These are phyloP conservation scores for Metarhizium guizhouense DNA, from an alignment of 2,329 filamentous ascomycete species.

Conservation along the genomic window DNA sequence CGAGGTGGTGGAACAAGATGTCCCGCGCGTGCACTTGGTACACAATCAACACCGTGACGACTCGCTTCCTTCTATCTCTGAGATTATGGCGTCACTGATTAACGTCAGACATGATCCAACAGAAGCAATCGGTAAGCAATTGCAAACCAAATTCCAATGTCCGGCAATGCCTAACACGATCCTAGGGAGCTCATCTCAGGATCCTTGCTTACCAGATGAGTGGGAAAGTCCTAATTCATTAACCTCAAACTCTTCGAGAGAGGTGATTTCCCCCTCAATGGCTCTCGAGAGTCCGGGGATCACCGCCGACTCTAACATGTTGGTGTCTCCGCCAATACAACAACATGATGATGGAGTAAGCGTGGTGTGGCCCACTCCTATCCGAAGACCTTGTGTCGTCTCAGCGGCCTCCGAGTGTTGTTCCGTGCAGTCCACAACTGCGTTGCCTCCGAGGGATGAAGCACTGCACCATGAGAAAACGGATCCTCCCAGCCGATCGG, in stretches of 20 bases:
- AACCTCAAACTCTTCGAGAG: background rate
- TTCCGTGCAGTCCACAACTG: background rate
- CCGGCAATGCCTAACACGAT: background rate
- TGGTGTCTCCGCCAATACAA: background rate
- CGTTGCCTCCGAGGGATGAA: background rate
- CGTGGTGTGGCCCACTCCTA: background rate
- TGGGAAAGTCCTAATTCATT: background rate
- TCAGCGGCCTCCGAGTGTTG: background rate
- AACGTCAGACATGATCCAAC: no score
- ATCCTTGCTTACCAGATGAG: background rate
- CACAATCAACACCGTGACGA: no score
- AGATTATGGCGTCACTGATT: no score
- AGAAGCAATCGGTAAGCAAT: no score
- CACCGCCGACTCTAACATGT: background rate
- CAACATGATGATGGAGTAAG: background rate
- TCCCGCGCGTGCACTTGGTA: no score
- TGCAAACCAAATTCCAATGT: background rate
- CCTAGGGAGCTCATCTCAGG: background rate
- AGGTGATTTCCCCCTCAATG: background rate
- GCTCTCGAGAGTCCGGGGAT: background rate
- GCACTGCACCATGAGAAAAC: background rate
- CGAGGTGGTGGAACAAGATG: no score
- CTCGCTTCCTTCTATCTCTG: no score
- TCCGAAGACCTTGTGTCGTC: background rate
- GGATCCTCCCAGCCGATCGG: background rate